Evolutionary conservation across 768 basidiomycete species (phyloP).

Genomic region (Cubamyces lactineus): DNA sequence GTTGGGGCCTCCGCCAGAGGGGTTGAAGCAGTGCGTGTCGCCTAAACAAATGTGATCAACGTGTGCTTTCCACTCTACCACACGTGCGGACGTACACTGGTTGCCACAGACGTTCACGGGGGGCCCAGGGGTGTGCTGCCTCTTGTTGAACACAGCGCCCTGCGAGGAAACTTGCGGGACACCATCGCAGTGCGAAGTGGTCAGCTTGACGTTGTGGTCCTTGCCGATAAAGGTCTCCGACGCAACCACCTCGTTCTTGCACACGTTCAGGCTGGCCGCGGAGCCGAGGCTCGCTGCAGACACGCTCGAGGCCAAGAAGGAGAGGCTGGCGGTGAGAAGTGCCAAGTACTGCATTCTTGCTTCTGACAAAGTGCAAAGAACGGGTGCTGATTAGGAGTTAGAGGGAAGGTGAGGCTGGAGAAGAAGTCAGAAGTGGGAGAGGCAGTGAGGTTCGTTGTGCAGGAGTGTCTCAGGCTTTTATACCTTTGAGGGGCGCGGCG

Average conservation of each 20-base stretch:
- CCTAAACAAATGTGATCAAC: background rate
- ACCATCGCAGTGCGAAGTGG: slow-evolving; percentile 37
- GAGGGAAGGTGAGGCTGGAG: background rate
- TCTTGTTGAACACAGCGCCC: slow-evolving; percentile 21
- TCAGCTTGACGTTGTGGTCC: slow-evolving; percentile 46
- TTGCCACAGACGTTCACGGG: slow-evolving; percentile 44
- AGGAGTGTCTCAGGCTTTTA: too few relatives aligned
- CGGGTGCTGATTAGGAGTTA: background rate
- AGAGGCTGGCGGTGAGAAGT: background rate
- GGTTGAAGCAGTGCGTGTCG: slow-evolving; percentile 48
- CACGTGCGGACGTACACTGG: slow-evolving; percentile 37
- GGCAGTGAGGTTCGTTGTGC: too few relatives aligned
- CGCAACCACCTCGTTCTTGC: slow-evolving; percentile 8
- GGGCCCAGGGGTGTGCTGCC: slow-evolving; percentile 28
- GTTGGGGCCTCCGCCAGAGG: slow-evolving; percentile 50
- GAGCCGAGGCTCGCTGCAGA: slow-evolving; percentile 9
- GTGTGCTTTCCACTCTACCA: background rate
- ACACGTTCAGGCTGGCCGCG: background rate
- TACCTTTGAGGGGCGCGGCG: too few relatives aligned
- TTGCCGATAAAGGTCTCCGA: slow-evolving; percentile 43
- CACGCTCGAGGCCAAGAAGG: background rate
- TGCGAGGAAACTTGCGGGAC: slow-evolving; percentile 11
- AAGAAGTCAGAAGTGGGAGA: background rate
- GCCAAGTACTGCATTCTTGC: slow-evolving; percentile 8
- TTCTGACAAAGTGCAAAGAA: background rate